Percentiles rank a stretch among this genome's conserved stretches.
Evolutionary conservation across 768 basidiomycete species (phyloP).

Genomic region (Tubosaeta brunneosetosa): DNA sequence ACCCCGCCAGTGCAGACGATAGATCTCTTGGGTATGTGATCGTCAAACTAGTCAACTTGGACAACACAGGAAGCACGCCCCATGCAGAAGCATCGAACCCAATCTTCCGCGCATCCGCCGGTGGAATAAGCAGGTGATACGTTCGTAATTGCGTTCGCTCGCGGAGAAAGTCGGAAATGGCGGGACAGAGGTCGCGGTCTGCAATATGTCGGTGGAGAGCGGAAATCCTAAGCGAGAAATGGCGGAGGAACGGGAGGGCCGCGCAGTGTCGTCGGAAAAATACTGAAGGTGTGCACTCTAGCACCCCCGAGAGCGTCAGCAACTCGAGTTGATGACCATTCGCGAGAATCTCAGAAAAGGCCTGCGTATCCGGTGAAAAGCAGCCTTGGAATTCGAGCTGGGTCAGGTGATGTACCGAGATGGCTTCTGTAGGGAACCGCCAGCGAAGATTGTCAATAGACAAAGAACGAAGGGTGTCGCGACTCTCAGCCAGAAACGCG

Average conservation of each 20-base stretch:
- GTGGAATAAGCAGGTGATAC: slow-evolving; percentile 45
- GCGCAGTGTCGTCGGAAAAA: slow-evolving; percentile 43
- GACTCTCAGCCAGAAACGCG: slow-evolving; percentile 50
- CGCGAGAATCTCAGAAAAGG: slow-evolving; percentile 54
- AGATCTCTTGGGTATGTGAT: slow-evolving; percentile 65
- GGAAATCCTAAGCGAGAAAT: slow-evolving; percentile 56
- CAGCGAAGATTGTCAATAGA: slow-evolving; percentile 52
- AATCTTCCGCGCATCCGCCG: slow-evolving; percentile 43
- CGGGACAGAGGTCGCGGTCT: slow-evolving; percentile 64
- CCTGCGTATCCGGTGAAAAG: slow-evolving; percentile 45
- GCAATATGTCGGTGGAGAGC: slow-evolving; percentile 38
- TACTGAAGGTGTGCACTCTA: slow-evolving; percentile 49
- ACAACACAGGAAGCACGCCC: slow-evolving; percentile 63
- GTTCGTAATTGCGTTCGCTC: slow-evolving; percentile 49
- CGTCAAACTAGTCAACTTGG: slow-evolving; percentile 46
- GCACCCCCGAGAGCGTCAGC: slow-evolving; percentile 48
- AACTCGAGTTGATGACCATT: slow-evolving; percentile 63
- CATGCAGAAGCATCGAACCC: slow-evolving; percentile 69
- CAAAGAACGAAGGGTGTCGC: slow-evolving; percentile 47
- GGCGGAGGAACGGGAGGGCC: slow-evolving; percentile 57
- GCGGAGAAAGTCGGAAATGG: slow-evolving; percentile 62
- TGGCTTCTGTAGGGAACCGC: slow-evolving; percentile 49
- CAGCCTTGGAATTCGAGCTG: slow-evolving; percentile 57
- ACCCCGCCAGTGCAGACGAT: slow-evolving; percentile 57
- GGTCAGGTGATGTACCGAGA: slow-evolving; percentile 62